Base-by-base conservation (phyloP, 73 alveolate species). In the Paramecium caudatum region DNA sequence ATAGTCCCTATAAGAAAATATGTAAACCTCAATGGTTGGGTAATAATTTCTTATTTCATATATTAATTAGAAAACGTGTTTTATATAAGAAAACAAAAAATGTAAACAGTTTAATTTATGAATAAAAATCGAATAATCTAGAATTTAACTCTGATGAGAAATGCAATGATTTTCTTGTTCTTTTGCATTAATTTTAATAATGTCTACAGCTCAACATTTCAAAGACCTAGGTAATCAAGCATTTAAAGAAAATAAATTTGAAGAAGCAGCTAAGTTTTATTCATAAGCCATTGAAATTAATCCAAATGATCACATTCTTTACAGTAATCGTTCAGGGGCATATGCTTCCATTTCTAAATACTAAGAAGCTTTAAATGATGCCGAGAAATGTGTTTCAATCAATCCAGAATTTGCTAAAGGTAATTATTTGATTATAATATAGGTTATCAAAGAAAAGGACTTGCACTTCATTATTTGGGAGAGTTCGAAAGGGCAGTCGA, bases 291-390 rank as follows among this genome's bases (percentile, higher is more conserved):
- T 98, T 87, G 95, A 94, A 92, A 81, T 90, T 45, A 91, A 93
- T 93, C 99, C 99, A 39, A 47, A 81, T 49, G 99, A 97, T 91
- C 99, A 96, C 95, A 97, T 97, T n/a, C 93, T 98, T 83, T 98
- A 95, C 92, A 97, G 99, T 86, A 98, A 98, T 94, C 41, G 93
- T 45, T 61, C 90, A 47, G 93, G 91, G 39, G 91, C 93, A 0
- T 87, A 87, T 39, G 93, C 90, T 47, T 87, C 93, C 16, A 80
- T 87, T 41, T 36, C 74, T 46, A 87, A 87, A 55, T 68, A 61
- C 32, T 39, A 74, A n/a, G 93, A 87, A 27, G 93, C 93, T 17
- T 49, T 87, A 23, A 5, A 82, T 39, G 99, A 96, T 92, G 99
- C 99, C 1, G 96, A 93, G 5, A 96, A 94, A 85, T 97, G 99